Evolutionary conservation across 768 basidiomycete genomes (phyloP), one percentile per base, ranked within the genome.

Genomic region (Trichaptum fuscoviolaceum): DNA sequence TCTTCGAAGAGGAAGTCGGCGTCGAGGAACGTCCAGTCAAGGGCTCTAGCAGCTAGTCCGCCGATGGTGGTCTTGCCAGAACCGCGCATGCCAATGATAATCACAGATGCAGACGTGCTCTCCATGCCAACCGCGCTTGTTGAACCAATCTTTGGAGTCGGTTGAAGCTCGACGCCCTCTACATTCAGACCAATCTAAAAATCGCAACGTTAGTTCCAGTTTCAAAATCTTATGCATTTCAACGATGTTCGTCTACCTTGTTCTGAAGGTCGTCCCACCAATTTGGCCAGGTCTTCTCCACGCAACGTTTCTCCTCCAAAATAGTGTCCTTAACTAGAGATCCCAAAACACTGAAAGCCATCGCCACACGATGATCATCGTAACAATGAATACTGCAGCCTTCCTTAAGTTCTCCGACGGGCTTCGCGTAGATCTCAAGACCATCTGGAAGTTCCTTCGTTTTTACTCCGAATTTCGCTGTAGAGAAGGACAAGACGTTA

Each of bases 241-340:
- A 26, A 57, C 24, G 57, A 30, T 62, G 65, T 57, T 60, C 10
- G n/a, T 58, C 80, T 2, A 92, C 93, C 87, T 97, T 97, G 80
- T 93, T 95, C 74, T 93, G 87, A 26, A 99, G 82, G 76, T 99
- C 97, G 74, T 99, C 97, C 96, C 96, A 99, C 94, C 96, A 99
- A 74, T 95, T 96, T 0, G 97, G 97, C 96, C 96, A 99, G 0
- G 96, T 99, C 85, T 99, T 99, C 78, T 96, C 96, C 35, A 99
- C 97, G 73, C 97, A 98, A 64, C 96, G 83, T 78, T 96, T 96
- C 80, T 99, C 96, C 73, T 98, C 95, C 30, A 99, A 82, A 69
- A 93, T 79, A 1, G 92, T 91, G n/a, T 84, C 86, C 35, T 83
- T 77, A 57, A 94, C 78, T 3, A 93, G 84, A 4, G 89, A 83